Percentiles rank a stretch among this genome's conserved stretches.
phyloP scores from a whole-genome alignment of 2,329 filamentous ascomycete genomes.

The Cladosporium sp. region DNA sequence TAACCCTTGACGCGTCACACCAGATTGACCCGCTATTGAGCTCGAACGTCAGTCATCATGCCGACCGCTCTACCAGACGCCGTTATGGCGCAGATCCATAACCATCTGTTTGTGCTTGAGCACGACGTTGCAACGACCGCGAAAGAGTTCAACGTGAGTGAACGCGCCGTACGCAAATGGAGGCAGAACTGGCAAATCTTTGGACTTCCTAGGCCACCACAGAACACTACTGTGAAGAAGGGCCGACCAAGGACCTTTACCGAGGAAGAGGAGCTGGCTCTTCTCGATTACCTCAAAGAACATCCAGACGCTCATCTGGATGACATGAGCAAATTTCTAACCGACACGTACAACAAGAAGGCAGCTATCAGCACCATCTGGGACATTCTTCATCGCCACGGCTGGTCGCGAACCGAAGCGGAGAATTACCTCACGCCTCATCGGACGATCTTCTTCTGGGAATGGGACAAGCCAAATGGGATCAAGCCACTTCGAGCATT shows the following conservation, averaged over 20 bases:
- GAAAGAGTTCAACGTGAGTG: conserved; percentile 13
- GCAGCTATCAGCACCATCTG: conserved; percentile 9
- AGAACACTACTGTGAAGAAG: conserved; percentile 3
- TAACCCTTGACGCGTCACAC: neutral
- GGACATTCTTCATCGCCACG: conserved; percentile 7
- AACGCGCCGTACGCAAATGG: conserved; percentile 11
- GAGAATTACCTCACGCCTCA: conserved; percentile 9
- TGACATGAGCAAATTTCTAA: conserved; percentile 6
- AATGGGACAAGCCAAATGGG: conserved; percentile 11
- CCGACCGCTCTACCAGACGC: conserved; percentile 11
- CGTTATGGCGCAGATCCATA: conserved; percentile 10
- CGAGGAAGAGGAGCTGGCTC: conserved; percentile 2
- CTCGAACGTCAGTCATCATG: neutral
- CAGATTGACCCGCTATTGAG: neutral
- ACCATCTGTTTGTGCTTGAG: conserved; percentile 7
- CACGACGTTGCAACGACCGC: conserved; percentile 4
- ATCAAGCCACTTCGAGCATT: conserved; percentile 8
- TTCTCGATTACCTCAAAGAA: conserved; percentile 10
- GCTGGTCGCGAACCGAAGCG: conserved; percentile 8
- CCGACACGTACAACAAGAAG: conserved; percentile 8
- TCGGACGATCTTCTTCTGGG: conserved; percentile 12
- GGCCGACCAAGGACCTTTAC: conserved; percentile 9
- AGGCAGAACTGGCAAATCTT: conserved; percentile 11
- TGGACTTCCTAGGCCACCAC: conserved; percentile 5
- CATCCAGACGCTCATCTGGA: conserved; percentile 7